phyloP scores from a whole-genome alignment of 1,139 yeast genomes.

The Candida pseudoviswanathii region DNA sequence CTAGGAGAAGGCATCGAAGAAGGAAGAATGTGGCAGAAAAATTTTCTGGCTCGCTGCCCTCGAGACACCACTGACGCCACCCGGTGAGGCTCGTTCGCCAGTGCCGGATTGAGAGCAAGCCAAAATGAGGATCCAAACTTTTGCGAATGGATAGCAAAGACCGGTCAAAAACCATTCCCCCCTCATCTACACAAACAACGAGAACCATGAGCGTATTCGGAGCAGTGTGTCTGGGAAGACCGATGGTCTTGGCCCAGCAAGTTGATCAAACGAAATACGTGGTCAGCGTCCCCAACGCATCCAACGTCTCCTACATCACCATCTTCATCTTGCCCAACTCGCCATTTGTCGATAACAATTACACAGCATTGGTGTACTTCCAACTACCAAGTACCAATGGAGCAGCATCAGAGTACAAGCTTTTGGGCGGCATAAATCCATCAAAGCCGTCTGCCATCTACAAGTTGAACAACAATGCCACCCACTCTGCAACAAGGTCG shows the following conservation, averaged over 20 bases:
- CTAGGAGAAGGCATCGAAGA: conserved; percentile 2
- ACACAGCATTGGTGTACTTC: conserved; percentile 84
- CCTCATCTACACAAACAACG: neutral
- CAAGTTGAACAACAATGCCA: conserved; percentile 60
- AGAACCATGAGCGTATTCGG: conserved; percentile 46
- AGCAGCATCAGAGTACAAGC: conserved; percentile 57
- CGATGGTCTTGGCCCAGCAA: conserved; percentile 58
- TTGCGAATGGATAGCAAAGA: no score
- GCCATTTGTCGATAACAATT: conserved; percentile 61
- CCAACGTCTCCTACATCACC: conserved; percentile 70
- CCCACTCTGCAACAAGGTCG: conserved; percentile 21
- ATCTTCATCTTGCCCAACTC: conserved; percentile 75
- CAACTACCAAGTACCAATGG: conserved; percentile 62
- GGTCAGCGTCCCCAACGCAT: conserved; percentile 61
- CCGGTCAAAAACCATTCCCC: neutral
- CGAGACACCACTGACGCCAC: no score
- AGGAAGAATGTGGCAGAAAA: conserved; percentile 3
- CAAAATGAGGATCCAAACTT: neutral
- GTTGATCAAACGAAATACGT: conserved; percentile 67
- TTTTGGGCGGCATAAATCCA: conserved; percentile 75
- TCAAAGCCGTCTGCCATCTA: conserved; percentile 90
- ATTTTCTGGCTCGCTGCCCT: conserved; percentile 4
- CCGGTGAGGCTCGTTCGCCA: neutral
- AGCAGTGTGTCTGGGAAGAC: conserved; percentile 59
- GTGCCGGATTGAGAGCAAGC: neutral